Base-by-base conservation (phyloP, 805 yeast genomes). In the Kodamaea jinghongensis region DNA sequence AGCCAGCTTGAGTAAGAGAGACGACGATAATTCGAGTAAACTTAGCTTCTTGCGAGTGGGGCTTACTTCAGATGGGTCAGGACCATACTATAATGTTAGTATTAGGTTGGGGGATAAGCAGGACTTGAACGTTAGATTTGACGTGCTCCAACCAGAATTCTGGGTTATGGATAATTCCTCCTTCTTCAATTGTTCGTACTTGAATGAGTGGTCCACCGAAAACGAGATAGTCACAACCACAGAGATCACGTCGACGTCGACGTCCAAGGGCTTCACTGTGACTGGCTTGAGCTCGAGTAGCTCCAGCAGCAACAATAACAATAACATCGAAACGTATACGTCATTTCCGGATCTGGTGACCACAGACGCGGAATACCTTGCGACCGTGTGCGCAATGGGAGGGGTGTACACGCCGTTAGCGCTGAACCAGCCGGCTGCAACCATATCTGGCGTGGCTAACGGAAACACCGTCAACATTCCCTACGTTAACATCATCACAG, bases 131-230 rank as follows among this genome's bases (percentile, higher is more conserved):
- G 44, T 60, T 1, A 48, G 67, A 27, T 31, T 65, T 27, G 73
- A 67, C 45, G 22, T 58, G 14, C 15, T 58, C n/a, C 73, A 63
- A 48, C 67, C 68, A 4, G 65, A 67, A 12, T 30, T 65, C 2
- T 68, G 72, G 72, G 64, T 63, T 13, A 46, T 67, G 47, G 52
- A 63, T 39, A 59, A 54, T 4, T 37, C 54, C 11, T 32, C 37
- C 3, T 44, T 64, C 32, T 43, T 48, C 28, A 50, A 51, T 29
- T 68, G 73, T 44, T 31, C 39, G 9, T 49, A 47, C 14, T 33
- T 60, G 7, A 31, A 36, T 33, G 20, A 17, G 1, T 61, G 60
- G 61, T 17, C 15, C 4, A 13, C 11, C 5, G 12, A 11, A 2
- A 20, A 37, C 13, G 40, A 4, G 8, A n/a, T n/a, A 6, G n/a